Base-by-base conservation (phyloP, 805 yeast genomes). In the Starmerella bombi region DNA sequence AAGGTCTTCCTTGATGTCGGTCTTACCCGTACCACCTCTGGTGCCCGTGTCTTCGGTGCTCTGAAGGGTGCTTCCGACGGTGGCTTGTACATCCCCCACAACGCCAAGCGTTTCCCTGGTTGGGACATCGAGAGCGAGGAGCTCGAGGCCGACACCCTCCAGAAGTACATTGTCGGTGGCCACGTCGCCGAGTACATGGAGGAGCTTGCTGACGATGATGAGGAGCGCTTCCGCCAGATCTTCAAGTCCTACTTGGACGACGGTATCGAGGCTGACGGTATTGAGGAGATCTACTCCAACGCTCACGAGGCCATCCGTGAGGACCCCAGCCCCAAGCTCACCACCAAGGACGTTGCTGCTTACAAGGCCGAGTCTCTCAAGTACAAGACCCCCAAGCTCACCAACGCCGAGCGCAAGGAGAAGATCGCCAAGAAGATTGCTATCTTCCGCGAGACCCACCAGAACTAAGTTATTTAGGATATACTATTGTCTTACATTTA, bases 121-220 rank as follows among this genome's bases (percentile, higher is more conserved):
- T 91, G 88, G 93, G 98, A 91, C 71, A 83, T 88, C 62, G 98
- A 91, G 76, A 64, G 80, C 61, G 94, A 91, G 75, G 98, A 91
- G 74, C 78, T 91, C 61, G 98, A 91, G 66, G 84, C 95, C 61
- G 98, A 91, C 66, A 70, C 77, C 58, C 78, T 91, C 69, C 84
- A 96, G 84, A 84, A 83, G 72, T 91, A 91, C 93, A 91, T 91
- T 76, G 80, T 88, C 66, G 97, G 94, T 75, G 97, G 97, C 70
- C 98, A 91, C 81, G 86, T 91, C 64, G 79, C 98, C 64, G 97
- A 91, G 77, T 91, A 91, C 91, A 91, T 91, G 95, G 98, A 91
- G 77, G 97, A 88, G 77, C 82, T 91, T 67, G 88, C 91, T 69
- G 98, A 91, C 64, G 98, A 88, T 69, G 98, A 88, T 80, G 98